These are phyloP conservation scores for Wickerhamomyces alni DNA, from an alignment of 805 yeast species.

Conservation along the genomic window DNA sequence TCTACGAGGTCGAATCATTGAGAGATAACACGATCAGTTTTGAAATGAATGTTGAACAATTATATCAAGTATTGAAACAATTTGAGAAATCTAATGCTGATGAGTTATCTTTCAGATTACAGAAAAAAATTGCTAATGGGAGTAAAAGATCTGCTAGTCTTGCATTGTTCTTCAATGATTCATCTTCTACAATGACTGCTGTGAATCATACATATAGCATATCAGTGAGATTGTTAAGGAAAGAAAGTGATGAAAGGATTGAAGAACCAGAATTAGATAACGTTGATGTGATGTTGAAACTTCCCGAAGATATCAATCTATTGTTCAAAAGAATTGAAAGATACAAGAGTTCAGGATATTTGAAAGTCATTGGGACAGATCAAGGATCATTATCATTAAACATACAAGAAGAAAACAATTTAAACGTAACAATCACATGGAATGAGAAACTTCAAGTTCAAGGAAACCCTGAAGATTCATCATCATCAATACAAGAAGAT, in stretches of 20 bases:
- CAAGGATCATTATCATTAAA: constrained; percentile 46
- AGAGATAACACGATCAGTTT: constrained; percentile 50
- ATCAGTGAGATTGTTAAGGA: constrained; percentile 60
- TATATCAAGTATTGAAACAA: constrained; percentile 50
- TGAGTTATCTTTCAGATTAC: constrained; percentile 46
- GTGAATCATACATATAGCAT: constrained; percentile 63
- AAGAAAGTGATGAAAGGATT: constrained; percentile 44
- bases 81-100: constrained; percentile 49
- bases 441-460: constrained; percentile 45
- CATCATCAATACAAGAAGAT: no score
- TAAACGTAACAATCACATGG: constrained; percentile 52
- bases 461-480: constrained; percentile 22
- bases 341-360: constrained; percentile 45
- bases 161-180: constrained; percentile 49
- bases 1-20: constrained; percentile 32
- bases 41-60: constrained; percentile 57
- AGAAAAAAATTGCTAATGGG: constrained; percentile 23
- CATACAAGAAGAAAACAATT: constrained; percentile 47
- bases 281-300: constrained; percentile 48
- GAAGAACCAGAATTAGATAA: constrained; percentile 58
- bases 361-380: constrained; percentile 44
- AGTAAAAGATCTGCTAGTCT: constrained; percentile 43
- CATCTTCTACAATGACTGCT: constrained; percentile 32
- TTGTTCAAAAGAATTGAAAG: constrained; percentile 61
- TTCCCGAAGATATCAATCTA: constrained; percentile 41